Evolutionary conservation across 1,139 yeast genomes (phyloP).

Genomic region (Citeromyces hawaiiensis): DNA sequence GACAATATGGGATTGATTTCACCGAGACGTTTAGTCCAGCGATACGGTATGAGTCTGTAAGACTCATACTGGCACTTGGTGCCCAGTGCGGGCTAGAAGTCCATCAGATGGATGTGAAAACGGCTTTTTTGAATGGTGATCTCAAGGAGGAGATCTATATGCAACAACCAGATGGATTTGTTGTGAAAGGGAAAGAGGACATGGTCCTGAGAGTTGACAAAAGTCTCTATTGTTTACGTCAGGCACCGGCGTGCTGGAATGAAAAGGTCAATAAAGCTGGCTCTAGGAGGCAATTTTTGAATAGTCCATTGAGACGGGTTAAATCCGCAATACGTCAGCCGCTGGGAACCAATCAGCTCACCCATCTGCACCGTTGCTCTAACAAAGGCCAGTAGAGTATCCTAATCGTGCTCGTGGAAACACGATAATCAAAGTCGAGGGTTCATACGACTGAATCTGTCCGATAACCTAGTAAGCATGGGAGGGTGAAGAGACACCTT

Average conservation of each 20-base stretch:
- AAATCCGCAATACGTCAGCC: too few species aligned
- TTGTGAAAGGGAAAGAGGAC: slow-evolving; percentile 2
- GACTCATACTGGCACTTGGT: slow-evolving; percentile 2
- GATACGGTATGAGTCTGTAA: neutral
- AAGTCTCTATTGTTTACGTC: slow-evolving; percentile 12
- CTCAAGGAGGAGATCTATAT: slow-evolving; percentile 10
- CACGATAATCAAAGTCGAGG: too few species aligned
- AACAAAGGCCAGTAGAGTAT: too few species aligned
- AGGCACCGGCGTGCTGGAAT: slow-evolving; percentile 13
- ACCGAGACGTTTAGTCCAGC: slow-evolving; percentile 1
- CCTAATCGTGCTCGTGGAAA: too few species aligned
- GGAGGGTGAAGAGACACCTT: too few species aligned
- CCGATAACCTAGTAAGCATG: too few species aligned
- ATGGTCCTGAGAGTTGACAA: slow-evolving; percentile 9
- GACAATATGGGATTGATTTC: slow-evolving; percentile 1
- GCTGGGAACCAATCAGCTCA: too few species aligned
- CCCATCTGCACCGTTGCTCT: too few species aligned
- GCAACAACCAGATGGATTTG: slow-evolving; percentile 9
- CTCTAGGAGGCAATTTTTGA: too few species aligned
- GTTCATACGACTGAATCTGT: too few species aligned
- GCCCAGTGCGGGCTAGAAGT: slow-evolving; percentile 2
- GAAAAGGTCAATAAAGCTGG: slow-evolving; percentile 4
- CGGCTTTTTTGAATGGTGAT: slow-evolving; percentile 9
- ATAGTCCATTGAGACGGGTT: too few species aligned
- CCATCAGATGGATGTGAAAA: too few species aligned